These are phyloP conservation scores for Panicum miliaceum DNA, from an alignment of 176 grass and related monocot species.

Conservation along the genomic window DNA sequence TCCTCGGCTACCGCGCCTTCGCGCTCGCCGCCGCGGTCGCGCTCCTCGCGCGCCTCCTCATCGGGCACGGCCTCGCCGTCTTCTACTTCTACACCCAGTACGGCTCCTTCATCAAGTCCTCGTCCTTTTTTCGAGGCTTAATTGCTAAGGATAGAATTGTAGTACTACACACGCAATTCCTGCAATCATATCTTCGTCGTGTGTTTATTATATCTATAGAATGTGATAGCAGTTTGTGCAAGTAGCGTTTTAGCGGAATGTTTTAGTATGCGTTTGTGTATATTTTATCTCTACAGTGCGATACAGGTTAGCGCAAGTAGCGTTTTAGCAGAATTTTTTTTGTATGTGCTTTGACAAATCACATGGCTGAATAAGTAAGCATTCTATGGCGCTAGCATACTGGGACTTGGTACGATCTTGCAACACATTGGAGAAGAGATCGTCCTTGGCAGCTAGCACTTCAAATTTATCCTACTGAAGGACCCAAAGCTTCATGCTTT, in stretches of 20 bases:
- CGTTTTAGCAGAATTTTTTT: background rate
- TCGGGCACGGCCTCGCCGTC: background rate
- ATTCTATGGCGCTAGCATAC: background rate
- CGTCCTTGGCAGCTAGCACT: background rate
- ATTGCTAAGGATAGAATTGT: background rate
- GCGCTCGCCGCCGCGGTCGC: slow-evolving; percentile 47
- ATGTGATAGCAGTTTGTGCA: background rate
- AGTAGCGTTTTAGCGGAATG: too few species aligned
- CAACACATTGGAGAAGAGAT: background rate
- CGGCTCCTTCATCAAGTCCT: background rate
- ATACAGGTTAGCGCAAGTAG: background rate
- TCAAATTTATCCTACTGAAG: background rate
- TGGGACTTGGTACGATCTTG: background rate
- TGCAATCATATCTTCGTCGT: background rate
- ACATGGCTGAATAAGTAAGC: background rate
- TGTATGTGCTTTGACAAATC: background rate
- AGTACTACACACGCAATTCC: background rate
- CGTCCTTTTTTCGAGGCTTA: background rate
- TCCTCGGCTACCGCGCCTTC: slow-evolving; percentile 60
- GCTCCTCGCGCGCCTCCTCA: slow-evolving; percentile 45
- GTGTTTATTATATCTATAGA: background rate
- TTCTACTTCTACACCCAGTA: slow-evolving; percentile 76
- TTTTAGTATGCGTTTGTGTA: too few species aligned
- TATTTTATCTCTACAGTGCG: slow-evolving; percentile 19
- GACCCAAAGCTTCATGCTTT: background rate